phyloP scores from a whole-genome alignment of 164 flowering plant species.

The Santalum album region DNA sequence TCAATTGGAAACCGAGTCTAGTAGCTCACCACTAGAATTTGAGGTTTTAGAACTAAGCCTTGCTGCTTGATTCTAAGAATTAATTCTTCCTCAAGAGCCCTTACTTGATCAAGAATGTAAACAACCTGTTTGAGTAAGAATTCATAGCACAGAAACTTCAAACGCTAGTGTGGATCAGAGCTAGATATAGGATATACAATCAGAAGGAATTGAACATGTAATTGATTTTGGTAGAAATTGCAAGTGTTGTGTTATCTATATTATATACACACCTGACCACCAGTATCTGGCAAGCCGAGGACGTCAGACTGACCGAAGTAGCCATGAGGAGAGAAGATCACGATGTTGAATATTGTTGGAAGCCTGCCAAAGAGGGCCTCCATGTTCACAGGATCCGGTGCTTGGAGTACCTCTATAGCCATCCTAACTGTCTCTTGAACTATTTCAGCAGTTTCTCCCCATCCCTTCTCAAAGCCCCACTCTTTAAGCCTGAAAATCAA shows the following conservation, averaged over 20 bases:
- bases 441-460: slow-evolving; percentile 79
- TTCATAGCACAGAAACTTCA: neutral
- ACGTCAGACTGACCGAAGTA: slow-evolving; percentile 91
- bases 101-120: slow-evolving; percentile 94
- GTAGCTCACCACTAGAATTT: slow-evolving; percentile 72
- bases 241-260: neutral
- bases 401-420: slow-evolving; percentile 68
- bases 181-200: too few relatives aligned
- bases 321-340: slow-evolving; percentile 85
- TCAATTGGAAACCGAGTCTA: neutral
- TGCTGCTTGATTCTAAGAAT: slow-evolving; percentile 72
- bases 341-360: slow-evolving; percentile 69
- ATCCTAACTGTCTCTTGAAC: slow-evolving; percentile 60
- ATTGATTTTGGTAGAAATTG: neutral
- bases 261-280: slow-evolving; percentile 68
- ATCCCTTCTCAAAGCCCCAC: slow-evolving; percentile 93
- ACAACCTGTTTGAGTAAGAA: slow-evolving; percentile 46
- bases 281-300: slow-evolving; percentile 96
- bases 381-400: slow-evolving; percentile 69
- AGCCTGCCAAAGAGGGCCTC: slow-evolving; percentile 62
- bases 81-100: slow-evolving; percentile 82
- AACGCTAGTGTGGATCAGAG: too few relatives aligned
- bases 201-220: neutral
- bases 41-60: slow-evolving; percentile 71
- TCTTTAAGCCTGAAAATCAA: slow-evolving; percentile 45